Conservation (phyloP, 2,329 filamentous ascomycete species). For the Trichoderma hamatum region DNA sequence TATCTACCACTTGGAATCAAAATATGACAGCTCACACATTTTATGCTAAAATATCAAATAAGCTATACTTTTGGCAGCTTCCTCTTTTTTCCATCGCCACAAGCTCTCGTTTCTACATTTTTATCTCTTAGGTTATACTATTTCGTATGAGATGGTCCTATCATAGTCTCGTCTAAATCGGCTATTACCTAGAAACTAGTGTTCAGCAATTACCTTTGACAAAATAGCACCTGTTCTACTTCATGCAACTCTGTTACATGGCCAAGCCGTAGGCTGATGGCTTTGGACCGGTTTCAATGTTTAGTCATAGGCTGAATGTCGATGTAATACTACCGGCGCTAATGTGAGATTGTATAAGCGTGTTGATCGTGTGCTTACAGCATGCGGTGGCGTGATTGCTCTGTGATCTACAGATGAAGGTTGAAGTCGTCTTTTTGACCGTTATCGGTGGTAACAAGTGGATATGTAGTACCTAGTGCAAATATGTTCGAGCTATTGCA, state of each 20-base stretch:
- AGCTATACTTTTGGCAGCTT: too few relatives aligned
- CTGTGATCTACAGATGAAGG: neutral
- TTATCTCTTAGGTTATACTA: neutral
- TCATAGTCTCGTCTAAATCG: neutral
- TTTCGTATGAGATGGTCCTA: accelerated
- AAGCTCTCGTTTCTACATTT: neutral
- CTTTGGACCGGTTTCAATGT: neutral
- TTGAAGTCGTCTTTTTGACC: neutral
- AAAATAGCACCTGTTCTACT: neutral
- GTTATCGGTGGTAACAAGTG: slow-evolving; percentile 7
- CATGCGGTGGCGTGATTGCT: slow-evolving; percentile 2
- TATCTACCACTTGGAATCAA: neutral
- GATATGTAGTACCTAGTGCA: neutral
- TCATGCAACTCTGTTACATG: neutral
- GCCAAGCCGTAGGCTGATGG: neutral
- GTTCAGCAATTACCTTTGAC: neutral
- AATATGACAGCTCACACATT: neutral
- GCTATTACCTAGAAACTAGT: neutral
- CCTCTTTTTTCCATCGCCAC: neutral
- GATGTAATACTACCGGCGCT: neutral
- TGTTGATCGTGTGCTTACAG: slow-evolving; percentile 2
- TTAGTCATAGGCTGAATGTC: neutral
- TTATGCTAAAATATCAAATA: too few relatives aligned
- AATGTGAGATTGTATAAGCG: neutral
- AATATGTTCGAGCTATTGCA: neutral